Percentiles rank a stretch among this genome's conserved stretches.
These are phyloP conservation scores for Gentiana dahurica DNA, from an alignment of 257 asterid species.

Conservation along the genomic window DNA sequence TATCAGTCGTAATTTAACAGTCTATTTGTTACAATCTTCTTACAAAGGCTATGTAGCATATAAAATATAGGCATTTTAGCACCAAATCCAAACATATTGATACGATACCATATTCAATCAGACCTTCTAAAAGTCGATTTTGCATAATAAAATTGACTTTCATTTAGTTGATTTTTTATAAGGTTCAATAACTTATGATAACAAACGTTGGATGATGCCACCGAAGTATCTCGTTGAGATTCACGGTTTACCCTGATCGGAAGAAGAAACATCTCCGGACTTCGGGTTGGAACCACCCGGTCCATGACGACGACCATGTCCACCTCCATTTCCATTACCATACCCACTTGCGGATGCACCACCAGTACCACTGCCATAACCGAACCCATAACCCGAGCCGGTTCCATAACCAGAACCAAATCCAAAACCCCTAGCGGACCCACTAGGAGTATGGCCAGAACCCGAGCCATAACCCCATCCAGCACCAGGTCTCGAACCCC, in stretches of 20 bases:
- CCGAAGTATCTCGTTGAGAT: background rate
- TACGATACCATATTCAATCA: too few species aligned
- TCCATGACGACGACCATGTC: conserved; percentile 9
- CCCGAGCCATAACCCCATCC: conserved; percentile 45
- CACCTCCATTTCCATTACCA: conserved; percentile 18
- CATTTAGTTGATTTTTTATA: too few species aligned
- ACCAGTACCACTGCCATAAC: conserved; percentile 21
- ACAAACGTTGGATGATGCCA: too few species aligned
- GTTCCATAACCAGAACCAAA: conserved; percentile 26
- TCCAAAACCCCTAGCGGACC: conserved; percentile 20
- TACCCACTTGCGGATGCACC: conserved; percentile 16
- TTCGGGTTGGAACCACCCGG: background rate
- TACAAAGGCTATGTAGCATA: too few species aligned
- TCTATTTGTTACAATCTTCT: too few species aligned
- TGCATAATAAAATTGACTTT: too few species aligned
- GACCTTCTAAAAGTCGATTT: too few species aligned
- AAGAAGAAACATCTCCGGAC: conserved; percentile 3
- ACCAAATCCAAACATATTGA: too few species aligned
- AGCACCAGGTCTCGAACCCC: conserved; percentile 34
- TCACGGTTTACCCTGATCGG: conserved; percentile 3
- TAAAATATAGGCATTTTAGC: too few species aligned
- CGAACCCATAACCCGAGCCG: conserved; percentile 25
- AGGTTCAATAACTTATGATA: too few species aligned
- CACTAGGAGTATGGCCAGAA: conserved; percentile 28
- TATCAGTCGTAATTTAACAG: too few species aligned